Percentiles rank a stretch among this genome's conserved stretches.
These are phyloP conservation scores for Pisolithus orientalis DNA, from an alignment of 768 basidiomycete genomes.

Conservation along the genomic window DNA sequence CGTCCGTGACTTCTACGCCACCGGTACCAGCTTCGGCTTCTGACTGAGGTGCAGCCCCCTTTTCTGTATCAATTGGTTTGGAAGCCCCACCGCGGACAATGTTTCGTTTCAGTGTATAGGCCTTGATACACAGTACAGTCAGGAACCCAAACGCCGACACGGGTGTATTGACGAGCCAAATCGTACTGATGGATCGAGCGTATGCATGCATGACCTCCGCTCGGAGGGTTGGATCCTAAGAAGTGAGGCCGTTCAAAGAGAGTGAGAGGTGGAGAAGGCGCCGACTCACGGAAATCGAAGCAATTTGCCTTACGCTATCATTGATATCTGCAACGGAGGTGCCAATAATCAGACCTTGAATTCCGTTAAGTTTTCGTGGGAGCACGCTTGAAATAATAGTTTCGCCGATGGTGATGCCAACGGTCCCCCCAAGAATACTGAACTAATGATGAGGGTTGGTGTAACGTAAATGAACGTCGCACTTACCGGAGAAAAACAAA, in stretches of 20 bases:
- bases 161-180: constrained; percentile 35
- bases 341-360: constrained; percentile 25
- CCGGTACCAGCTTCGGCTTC: background rate
- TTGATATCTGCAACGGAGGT: constrained; percentile 39
- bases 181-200: constrained; percentile 29
- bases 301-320: constrained; percentile 41
- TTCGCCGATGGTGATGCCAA: constrained; percentile 71
- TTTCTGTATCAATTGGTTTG: constrained; percentile 25
- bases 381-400: constrained; percentile 58
- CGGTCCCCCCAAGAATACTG: constrained; percentile 66
- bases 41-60: constrained; percentile 6
- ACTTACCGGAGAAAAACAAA: constrained; percentile 28
- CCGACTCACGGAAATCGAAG: constrained; percentile 20
- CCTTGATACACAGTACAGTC: constrained; percentile 28
- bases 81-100: constrained; percentile 9
- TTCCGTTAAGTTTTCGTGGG: constrained; percentile 7
- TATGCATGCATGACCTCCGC: constrained; percentile 31
- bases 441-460: background rate
- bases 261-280: constrained; percentile 4
- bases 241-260: constrained; percentile 1
- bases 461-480: background rate
- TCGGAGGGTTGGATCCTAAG: constrained; percentile 25
- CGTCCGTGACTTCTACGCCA: background rate
- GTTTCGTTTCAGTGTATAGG: constrained; percentile 29
- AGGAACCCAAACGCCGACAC: constrained; percentile 27